Conservation (phyloP, 2,329 filamentous ascomycete species). For the Neofusicoccum laricinum region DNA sequence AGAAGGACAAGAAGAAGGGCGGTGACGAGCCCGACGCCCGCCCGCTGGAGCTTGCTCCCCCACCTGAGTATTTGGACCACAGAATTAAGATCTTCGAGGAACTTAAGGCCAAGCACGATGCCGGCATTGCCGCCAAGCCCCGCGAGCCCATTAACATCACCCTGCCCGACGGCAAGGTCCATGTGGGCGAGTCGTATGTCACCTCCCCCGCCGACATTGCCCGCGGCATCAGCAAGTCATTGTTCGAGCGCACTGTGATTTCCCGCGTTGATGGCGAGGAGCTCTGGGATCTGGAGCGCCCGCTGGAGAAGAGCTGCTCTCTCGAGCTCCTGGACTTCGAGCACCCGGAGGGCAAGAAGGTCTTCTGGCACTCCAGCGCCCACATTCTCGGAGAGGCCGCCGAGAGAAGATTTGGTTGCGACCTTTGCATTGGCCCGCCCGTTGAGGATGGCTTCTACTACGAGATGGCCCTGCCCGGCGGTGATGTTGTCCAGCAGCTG, state of each 20-base stretch:
- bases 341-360: conserved; percentile 73
- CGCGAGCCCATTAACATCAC: conserved; percentile 73
- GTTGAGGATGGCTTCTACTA: conserved; percentile 95
- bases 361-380: conserved; percentile 97
- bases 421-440: conserved; percentile 89
- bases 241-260: conserved; percentile 82
- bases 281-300: conserved; percentile 90
- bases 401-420: conserved; percentile 86
- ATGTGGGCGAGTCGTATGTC: conserved; percentile 80
- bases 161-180: conserved; percentile 67
- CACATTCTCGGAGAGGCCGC: conserved; percentile 95
- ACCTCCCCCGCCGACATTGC: conserved; percentile 80
- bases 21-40: conserved; percentile 35
- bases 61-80: conserved; percentile 76
- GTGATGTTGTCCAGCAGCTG: conserved; percentile 65
- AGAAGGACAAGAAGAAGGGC: conserved; percentile 42
- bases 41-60: conserved; percentile 48
- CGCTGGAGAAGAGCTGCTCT: conserved; percentile 81
- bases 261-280: conserved; percentile 73
- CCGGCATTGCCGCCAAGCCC: conserved; percentile 68
- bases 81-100: conserved; percentile 85
- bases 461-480: conserved; percentile 82
- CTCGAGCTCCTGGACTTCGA: conserved; percentile 84
- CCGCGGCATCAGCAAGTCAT: conserved; percentile 77
- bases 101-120: conserved; percentile 79